Evolutionary conservation across 2,329 filamentous ascomycete genomes (phyloP).

Genomic region (Calycina marina): DNA sequence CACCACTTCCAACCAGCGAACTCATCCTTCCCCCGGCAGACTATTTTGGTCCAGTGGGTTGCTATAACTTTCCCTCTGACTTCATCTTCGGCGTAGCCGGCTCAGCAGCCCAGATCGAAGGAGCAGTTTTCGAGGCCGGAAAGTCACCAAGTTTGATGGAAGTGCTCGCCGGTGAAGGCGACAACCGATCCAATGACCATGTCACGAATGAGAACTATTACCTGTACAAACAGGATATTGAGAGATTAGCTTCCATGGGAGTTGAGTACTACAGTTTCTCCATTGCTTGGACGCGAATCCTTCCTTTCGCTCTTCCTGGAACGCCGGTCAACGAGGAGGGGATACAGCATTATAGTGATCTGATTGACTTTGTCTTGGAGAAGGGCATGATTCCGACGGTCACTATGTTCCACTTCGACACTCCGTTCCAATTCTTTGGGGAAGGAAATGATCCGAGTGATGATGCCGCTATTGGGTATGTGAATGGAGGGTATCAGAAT

Average conservation of each 20-base stretch:
- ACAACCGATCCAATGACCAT: constrained; percentile 17
- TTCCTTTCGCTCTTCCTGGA: constrained; percentile 33
- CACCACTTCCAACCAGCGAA: constrained; percentile 36
- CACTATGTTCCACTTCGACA: constrained; percentile 35
- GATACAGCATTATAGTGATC: constrained; percentile 35
- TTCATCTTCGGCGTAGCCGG: constrained; percentile 34
- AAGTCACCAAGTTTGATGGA: constrained; percentile 27
- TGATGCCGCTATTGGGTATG: constrained; percentile 9
- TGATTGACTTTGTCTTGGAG: constrained; percentile 33
- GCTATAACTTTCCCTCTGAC: constrained; percentile 28
- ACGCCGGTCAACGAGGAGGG: constrained; percentile 35
- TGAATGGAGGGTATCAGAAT: constrained; percentile 26
- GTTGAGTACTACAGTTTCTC: constrained; percentile 36
- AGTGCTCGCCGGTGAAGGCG: constrained; percentile 28
- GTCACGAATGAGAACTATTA: constrained; percentile 35
- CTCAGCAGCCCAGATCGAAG: constrained; percentile 30
- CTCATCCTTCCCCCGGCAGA: constrained; percentile 35
- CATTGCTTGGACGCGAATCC: constrained; percentile 35
- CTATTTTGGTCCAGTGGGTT: constrained; percentile 7
- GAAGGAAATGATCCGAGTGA: constrained; percentile 8
- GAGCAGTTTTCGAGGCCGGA: constrained; percentile 29
- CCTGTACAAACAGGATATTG: constrained; percentile 40
- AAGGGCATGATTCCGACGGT: constrained; percentile 34
- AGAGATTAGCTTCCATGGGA: constrained; percentile 34
- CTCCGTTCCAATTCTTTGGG: constrained; percentile 32